Conservation (phyloP, 2,329 filamentous ascomycete genomes). For the Diaporthe ilicicola region DNA sequence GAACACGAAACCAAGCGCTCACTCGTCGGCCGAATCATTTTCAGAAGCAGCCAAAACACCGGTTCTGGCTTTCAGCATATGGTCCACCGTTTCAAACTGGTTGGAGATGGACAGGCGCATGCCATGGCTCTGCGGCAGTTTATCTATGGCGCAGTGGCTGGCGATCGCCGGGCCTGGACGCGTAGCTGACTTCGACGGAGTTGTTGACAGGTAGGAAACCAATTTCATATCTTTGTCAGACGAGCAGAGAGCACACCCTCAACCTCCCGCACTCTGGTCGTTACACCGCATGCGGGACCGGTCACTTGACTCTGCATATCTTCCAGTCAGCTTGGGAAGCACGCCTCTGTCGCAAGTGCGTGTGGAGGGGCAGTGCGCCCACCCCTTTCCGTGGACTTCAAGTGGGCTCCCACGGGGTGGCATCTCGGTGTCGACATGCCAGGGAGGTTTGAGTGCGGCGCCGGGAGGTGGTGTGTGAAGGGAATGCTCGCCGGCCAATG, state of each 20-base stretch:
- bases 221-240: constrained; percentile 34
- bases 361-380: constrained; percentile 37
- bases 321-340: constrained; percentile 48
- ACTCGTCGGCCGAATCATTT: constrained; percentile 33
- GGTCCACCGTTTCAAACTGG: constrained; percentile 76
- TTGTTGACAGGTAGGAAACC: constrained; percentile 85
- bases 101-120: constrained; percentile 81
- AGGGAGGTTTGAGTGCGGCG: not conserved
- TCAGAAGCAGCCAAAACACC: constrained; percentile 58
- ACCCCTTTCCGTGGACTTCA: constrained; percentile 14
- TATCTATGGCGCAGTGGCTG: constrained; percentile 80
- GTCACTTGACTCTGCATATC: constrained; percentile 55
- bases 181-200: constrained; percentile 77
- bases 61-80: constrained; percentile 79
- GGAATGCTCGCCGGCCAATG: constrained; percentile 21
- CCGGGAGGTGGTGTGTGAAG: constrained; percentile 19
- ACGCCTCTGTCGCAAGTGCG: constrained; percentile 44
- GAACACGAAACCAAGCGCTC: constrained; percentile 37
- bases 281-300: constrained; percentile 54
- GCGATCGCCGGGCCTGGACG: constrained; percentile 77
- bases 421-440: not conserved
- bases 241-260: constrained; percentile 7
- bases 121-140: constrained; percentile 85
- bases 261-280: constrained; percentile 33
- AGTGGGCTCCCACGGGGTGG: constrained; percentile 12